Evolutionary conservation across 495 filamentous ascomycete species (phyloP).

Genomic region (Penicillium riverlandense): DNA sequence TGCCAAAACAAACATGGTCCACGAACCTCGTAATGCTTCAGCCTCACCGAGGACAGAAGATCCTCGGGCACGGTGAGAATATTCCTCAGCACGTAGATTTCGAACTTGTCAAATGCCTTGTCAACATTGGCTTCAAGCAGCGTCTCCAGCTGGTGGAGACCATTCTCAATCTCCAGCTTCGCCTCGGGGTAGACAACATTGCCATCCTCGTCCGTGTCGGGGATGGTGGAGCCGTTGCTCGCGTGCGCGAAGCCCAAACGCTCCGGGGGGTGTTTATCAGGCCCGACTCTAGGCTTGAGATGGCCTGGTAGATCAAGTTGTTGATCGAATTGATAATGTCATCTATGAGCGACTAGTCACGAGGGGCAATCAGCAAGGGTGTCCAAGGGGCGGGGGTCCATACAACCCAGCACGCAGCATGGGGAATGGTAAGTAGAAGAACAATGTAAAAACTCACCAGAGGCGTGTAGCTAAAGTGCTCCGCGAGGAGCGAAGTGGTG

Average conservation of each 20-base stretch:
- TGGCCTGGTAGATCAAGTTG: constrained; percentile 75
- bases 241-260: constrained; percentile 63
- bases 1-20: constrained; percentile 7
- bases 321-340: constrained; percentile 97
- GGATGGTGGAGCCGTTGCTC: constrained; percentile 36
- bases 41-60: constrained; percentile 65
- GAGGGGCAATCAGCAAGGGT: constrained; percentile 16
- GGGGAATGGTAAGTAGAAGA: not conserved
- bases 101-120: constrained; percentile 71
- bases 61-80: constrained; percentile 72
- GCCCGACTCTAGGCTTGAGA: constrained; percentile 74
- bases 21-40: constrained; percentile 78
- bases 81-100: constrained; percentile 81
- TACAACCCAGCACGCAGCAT: constrained; percentile 1
- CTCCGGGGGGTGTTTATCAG: constrained; percentile 64
- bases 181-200: constrained; percentile 50
- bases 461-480: constrained; percentile 93
- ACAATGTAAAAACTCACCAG: constrained; percentile 51
- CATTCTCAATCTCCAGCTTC: constrained; percentile 77
- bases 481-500: constrained; percentile 73
- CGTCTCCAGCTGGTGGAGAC: constrained; percentile 88
- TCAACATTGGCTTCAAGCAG: constrained; percentile 78
- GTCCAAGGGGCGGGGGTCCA: constrained; percentile 6
- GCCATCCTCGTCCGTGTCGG: constrained; percentile 48
- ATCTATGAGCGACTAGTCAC: constrained; percentile 74